These are phyloP conservation scores for Paraphaeosphaeria sporulosa DNA, from an alignment of 2,329 filamentous ascomycete genomes.

Conservation along the genomic window DNA sequence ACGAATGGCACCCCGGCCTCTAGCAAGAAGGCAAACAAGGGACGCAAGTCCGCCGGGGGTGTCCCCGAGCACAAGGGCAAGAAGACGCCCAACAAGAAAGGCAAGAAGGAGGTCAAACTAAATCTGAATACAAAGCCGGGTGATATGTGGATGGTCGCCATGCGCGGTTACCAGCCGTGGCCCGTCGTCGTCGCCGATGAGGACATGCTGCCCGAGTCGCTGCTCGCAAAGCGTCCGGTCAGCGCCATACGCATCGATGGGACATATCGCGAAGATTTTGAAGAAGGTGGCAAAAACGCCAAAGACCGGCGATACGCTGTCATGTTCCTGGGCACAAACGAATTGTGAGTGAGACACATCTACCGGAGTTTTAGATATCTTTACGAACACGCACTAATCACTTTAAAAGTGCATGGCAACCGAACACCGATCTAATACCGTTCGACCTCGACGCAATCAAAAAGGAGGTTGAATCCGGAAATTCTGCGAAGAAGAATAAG, in stretches of 20 bases:
- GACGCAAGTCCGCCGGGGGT: conserved; percentile 72
- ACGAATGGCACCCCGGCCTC: conserved; percentile 60
- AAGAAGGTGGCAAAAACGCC: conserved; percentile 84
- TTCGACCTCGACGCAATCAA: conserved; percentile 77
- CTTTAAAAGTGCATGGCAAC: conserved; percentile 79
- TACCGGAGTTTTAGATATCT: neutral
- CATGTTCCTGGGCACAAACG: conserved; percentile 94
- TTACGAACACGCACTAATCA: conserved; percentile 16
- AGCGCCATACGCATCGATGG: conserved; percentile 84
- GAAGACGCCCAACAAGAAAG: conserved; percentile 76
- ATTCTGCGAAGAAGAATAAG: conserved; percentile 87
- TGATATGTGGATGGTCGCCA: conserved; percentile 88
- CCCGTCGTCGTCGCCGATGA: conserved; percentile 94
- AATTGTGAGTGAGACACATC: conserved; percentile 80
- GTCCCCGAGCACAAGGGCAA: conserved; percentile 73
- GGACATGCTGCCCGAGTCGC: conserved; percentile 83
- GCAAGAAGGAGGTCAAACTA: conserved; percentile 75
- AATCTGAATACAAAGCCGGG: conserved; percentile 83
- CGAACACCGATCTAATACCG: conserved; percentile 81
- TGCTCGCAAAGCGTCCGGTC: conserved; percentile 81
- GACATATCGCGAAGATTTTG: conserved; percentile 84
- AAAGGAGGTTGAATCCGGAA: conserved; percentile 72
- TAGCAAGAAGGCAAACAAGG: conserved; percentile 45
- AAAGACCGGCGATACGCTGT: conserved; percentile 88
- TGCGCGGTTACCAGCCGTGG: conserved; percentile 96